These are phyloP conservation scores for Curvularia sp. DNA, from an alignment of 2,329 filamentous ascomycete genomes.

Conservation along the genomic window DNA sequence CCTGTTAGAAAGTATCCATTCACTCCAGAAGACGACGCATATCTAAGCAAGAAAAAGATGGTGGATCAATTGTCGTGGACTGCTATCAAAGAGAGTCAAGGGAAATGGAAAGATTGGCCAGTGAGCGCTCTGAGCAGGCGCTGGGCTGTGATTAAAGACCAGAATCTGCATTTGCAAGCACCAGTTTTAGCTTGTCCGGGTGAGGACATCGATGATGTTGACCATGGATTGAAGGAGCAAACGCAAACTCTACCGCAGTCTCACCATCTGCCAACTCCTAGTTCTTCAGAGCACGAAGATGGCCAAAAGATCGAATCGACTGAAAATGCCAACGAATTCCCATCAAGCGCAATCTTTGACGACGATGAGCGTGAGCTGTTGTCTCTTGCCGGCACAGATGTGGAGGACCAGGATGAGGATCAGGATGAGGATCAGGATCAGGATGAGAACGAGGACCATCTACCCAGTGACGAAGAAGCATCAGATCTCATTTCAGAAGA, in stretches of 20 bases:
- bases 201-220: not conserved
- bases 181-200: not conserved
- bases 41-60: slow-evolving; percentile 44
- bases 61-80: slow-evolving; percentile 36
- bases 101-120: slow-evolving; percentile 33
- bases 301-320: not conserved
- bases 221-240: not conserved
- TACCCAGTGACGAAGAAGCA: slow-evolving; percentile 10
- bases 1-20: slow-evolving; percentile 29
- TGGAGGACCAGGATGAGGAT: not conserved
- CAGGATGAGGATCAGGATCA: too few species aligned
- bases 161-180: slow-evolving; percentile 16
- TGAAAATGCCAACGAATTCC: slow-evolving; percentile 1
- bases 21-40: slow-evolving; percentile 43
- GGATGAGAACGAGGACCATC: slow-evolving; percentile 5
- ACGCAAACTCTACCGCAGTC: slow-evolving; percentile 5
- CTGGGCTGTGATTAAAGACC: slow-evolving; percentile 26
- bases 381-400: slow-evolving; percentile 31
- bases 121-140: slow-evolving; percentile 19
- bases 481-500: slow-evolving; percentile 19
- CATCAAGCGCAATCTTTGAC: slow-evolving; percentile 32
- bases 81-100: slow-evolving; percentile 28
- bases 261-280: slow-evolving; percentile 42
- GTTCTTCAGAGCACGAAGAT: slow-evolving; percentile 30
- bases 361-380: slow-evolving; percentile 40